A percentile compares a stretch with the other conserved stretches of the same genome.
Evolutionary conservation across 2,329 filamentous ascomycete species (phyloP).

Genomic region (Aspergillus felis): DNA sequence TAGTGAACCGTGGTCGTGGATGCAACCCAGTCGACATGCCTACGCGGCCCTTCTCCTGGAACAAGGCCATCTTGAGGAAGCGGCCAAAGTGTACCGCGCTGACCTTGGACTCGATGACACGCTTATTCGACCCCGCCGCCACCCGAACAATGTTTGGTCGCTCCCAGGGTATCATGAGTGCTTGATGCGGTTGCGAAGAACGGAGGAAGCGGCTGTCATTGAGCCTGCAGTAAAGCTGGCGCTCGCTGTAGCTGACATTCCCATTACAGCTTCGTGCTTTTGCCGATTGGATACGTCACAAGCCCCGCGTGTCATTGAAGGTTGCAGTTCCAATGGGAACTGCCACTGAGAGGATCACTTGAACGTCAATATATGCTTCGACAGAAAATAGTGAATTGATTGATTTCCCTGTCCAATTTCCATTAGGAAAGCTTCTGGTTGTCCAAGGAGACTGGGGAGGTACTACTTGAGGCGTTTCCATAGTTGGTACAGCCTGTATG

Average conservation of each 20-base stretch:
- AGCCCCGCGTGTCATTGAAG: slow-evolving; percentile 3
- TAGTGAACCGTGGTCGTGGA: slow-evolving; percentile 73
- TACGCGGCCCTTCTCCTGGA: slow-evolving; percentile 66
- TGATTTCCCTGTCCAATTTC: no score
- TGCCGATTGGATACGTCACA: slow-evolving; percentile 37
- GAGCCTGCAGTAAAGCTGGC: slow-evolving; percentile 48
- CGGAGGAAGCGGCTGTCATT: slow-evolving; percentile 44
- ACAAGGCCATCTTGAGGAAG: slow-evolving; percentile 55
- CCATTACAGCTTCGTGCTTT: slow-evolving; percentile 55
- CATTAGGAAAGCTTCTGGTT: no score
- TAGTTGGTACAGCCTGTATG: no score
- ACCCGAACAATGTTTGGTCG: slow-evolving; percentile 71
- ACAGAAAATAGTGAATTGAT: no score
- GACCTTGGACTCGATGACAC: slow-evolving; percentile 57
- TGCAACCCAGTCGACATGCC: slow-evolving; percentile 68
- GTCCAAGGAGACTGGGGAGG: no score
- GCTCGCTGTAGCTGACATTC: slow-evolving; percentile 55
- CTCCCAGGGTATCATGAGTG: slow-evolving; percentile 70
- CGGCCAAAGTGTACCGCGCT: slow-evolving; percentile 52
- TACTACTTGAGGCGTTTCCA: no score
- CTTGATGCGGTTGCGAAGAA: slow-evolving; percentile 50
- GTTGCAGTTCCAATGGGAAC: background rate
- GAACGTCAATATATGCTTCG: no score
- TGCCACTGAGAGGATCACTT: background rate
- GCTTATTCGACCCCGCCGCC: slow-evolving; percentile 59